Conservation (phyloP, 495 filamentous ascomycete species). For the Neohortaea acidophila region DNA sequence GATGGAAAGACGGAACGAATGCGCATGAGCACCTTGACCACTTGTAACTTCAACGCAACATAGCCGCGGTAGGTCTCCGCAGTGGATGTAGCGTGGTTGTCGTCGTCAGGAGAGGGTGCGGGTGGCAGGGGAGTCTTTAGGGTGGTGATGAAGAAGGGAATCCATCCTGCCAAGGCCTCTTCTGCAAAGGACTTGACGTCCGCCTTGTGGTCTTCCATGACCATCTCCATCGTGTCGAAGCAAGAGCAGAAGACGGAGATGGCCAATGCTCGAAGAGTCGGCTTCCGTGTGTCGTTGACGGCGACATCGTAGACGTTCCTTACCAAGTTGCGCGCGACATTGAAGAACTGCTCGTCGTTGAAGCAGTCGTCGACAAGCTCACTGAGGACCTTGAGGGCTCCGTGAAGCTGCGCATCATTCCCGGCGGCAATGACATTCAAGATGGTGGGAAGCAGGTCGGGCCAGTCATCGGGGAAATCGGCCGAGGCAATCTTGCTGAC, state of each 20-base stretch:
- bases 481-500: slow-evolving; percentile 87
- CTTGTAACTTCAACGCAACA: slow-evolving; percentile 74
- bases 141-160: slow-evolving; percentile 65
- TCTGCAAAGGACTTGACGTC: slow-evolving; percentile 81
- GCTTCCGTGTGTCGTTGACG: slow-evolving; percentile 53
- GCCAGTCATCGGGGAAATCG: slow-evolving; percentile 93
- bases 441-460: slow-evolving; percentile 62
- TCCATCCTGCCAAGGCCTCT: slow-evolving; percentile 65
- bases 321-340: slow-evolving; percentile 67
- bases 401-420: slow-evolving; percentile 64
- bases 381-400: slow-evolving; percentile 69
- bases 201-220: slow-evolving; percentile 74
- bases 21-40: slow-evolving; percentile 77
- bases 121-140: slow-evolving; percentile 58
- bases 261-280: slow-evolving; percentile 62
- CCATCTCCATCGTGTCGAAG: slow-evolving; percentile 90
- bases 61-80: slow-evolving; percentile 49
- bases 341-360: slow-evolving; percentile 87
- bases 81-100: slow-evolving; percentile 31
- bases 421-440: slow-evolving; percentile 61
- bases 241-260: slow-evolving; percentile 77
- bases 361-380: slow-evolving; percentile 88
- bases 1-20: slow-evolving; percentile 69
- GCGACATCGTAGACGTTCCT: slow-evolving; percentile 70
- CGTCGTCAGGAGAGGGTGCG: slow-evolving; percentile 41